phyloP scores from a whole-genome alignment of 78 protist genomes.

The Polysphondylium violaceum region DNA sequence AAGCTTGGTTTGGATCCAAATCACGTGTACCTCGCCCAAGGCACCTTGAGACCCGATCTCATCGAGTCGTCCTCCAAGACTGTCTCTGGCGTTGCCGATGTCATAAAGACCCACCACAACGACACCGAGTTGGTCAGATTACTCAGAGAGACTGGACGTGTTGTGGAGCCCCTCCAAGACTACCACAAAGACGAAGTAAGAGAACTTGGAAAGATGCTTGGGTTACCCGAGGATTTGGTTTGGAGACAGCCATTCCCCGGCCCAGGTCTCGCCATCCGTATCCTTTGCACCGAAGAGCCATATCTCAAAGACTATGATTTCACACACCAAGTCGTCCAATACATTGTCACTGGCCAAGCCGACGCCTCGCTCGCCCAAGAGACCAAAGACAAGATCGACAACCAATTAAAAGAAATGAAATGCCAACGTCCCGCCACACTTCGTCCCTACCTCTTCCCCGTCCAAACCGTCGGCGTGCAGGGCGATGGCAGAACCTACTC shows the following conservation, averaged over 20 bases:
- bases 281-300: slow-evolving; percentile 89
- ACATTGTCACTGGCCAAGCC: slow-evolving; percentile 25
- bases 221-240: slow-evolving; percentile 92
- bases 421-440: slow-evolving; percentile 4
- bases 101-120: slow-evolving; percentile 98
- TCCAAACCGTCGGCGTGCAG: slow-evolving; percentile 96
- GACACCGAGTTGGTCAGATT: slow-evolving; percentile 92
- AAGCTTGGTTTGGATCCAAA: slow-evolving; percentile 78
- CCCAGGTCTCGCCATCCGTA: slow-evolving; percentile 97
- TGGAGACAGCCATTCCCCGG: slow-evolving; percentile 99
- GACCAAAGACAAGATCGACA: background rate
- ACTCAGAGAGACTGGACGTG: slow-evolving; percentile 87
- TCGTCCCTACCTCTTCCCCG: slow-evolving; percentile 84
- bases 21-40: slow-evolving; percentile 92
- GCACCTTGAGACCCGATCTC: slow-evolving; percentile 97
- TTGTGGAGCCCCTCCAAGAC: slow-evolving; percentile 95
- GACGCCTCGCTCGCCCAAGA: background rate
- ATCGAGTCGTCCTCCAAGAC: slow-evolving; percentile 94
- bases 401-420: slow-evolving; percentile 22
- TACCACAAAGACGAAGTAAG: slow-evolving; percentile 98
- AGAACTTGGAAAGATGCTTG: slow-evolving; percentile 91
- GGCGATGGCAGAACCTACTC: slow-evolving; percentile 97
- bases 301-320: slow-evolving; percentile 57
- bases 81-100: slow-evolving; percentile 89
- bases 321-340: slow-evolving; percentile 9